Evolutionary conservation across 495 filamentous ascomycete species (phyloP).

Genomic region (Jackrogersella minutella): DNA sequence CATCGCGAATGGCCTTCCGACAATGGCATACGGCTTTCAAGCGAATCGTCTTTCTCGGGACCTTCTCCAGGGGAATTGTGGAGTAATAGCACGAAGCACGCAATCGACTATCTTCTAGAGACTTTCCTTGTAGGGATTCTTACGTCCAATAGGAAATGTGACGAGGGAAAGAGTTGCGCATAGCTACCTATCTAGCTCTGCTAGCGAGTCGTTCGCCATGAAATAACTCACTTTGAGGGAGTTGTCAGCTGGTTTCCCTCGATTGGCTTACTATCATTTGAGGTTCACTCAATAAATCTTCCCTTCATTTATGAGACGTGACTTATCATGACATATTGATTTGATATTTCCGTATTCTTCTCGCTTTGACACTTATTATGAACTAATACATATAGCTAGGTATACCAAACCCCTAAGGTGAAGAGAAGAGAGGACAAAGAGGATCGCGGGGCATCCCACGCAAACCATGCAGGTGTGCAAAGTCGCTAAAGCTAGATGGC

Average conservation of each 20-base stretch:
- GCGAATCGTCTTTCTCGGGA: slow-evolving; percentile 13
- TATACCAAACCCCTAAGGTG: too few species aligned
- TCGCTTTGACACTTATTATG: not conserved
- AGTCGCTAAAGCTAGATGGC: not conserved
- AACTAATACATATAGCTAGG: not conserved
- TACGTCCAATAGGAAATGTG: slow-evolving; percentile 1
- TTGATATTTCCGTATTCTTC: not conserved
- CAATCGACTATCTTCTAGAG: slow-evolving; percentile 27
- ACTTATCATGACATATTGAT: not conserved
- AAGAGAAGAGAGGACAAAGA: not conserved
- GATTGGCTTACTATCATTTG: not conserved
- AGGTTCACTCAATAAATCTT: not conserved
- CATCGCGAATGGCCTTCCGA: slow-evolving; percentile 16
- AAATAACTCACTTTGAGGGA: not conserved
- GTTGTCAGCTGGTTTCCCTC: not conserved
- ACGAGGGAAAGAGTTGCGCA: not conserved
- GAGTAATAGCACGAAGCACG: slow-evolving; percentile 30
- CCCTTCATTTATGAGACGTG: not conserved
- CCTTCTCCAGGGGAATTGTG: slow-evolving; percentile 26
- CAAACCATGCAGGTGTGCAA: not conserved
- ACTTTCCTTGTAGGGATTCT: slow-evolving; percentile 12
- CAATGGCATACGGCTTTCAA: slow-evolving; percentile 11
- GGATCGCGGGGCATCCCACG: slow-evolving; percentile 9
- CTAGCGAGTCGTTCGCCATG: slow-evolving; percentile 1
- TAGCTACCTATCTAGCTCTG: not conserved